Percentiles rank a stretch among this genome's conserved stretches.
These are phyloP conservation scores for Bonnemaisonia californica DNA, from an alignment of 31 red algal genomes.

Conservation along the genomic window DNA sequence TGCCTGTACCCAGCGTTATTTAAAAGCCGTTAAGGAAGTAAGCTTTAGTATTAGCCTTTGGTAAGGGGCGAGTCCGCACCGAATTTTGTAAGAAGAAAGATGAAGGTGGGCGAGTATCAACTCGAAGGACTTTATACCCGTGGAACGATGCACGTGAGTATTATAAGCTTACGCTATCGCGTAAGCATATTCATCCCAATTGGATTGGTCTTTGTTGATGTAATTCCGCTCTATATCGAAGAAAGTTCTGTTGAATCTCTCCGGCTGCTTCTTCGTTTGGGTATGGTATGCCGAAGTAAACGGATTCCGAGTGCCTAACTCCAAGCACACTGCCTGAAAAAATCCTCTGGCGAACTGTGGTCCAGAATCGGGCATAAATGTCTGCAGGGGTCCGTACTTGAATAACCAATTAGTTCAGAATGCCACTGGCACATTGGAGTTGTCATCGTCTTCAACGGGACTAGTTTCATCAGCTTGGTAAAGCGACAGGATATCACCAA, in stretches of 20 bases:
- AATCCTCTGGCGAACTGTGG: conserved; percentile 4
- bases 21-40: background rate
- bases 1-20: background rate
- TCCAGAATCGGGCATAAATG: conserved; percentile 22
- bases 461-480: background rate
- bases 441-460: conserved; percentile 2
- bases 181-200: conserved; percentile 35
- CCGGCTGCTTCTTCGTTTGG: no score
- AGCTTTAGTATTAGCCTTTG: background rate
- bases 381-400: conserved; percentile 26
- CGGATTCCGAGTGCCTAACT: conserved; percentile 16
- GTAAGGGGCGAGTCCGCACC: background rate
- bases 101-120: background rate
- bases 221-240: conserved; percentile 26
- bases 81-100: background rate
- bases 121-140: conserved; percentile 8
- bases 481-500: no score
- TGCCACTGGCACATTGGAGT: conserved; percentile 4
- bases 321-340: conserved; percentile 25
- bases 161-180: conserved; percentile 45
- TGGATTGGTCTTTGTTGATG: conserved; percentile 1
- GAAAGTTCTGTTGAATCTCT: no score
- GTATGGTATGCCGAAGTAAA: no score
- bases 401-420: conserved; percentile 29
- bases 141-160: conserved; percentile 22